These are phyloP conservation scores for Globisporangium lucens DNA, from an alignment of 352 stramenopile genomes.

Conservation along the genomic window DNA sequence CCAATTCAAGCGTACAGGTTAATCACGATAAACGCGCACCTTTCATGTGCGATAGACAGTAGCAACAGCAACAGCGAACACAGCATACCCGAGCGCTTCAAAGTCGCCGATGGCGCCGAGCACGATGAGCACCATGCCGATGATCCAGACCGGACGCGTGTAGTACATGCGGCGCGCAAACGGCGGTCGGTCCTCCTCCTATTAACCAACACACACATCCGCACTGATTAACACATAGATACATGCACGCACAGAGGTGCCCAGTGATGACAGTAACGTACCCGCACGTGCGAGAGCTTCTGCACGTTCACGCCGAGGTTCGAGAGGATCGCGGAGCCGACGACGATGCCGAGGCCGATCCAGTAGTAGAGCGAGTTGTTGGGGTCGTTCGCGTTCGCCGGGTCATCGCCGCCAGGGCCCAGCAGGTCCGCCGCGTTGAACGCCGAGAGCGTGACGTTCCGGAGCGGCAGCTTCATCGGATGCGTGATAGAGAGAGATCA, in stretches of 20 bases:
- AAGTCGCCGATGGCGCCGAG: slow-evolving; percentile 85
- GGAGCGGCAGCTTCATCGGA: slow-evolving; percentile 15
- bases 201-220: slow-evolving; percentile 2
- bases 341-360: slow-evolving; percentile 78
- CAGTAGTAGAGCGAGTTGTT: slow-evolving; percentile 75
- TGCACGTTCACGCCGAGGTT: slow-evolving; percentile 87
- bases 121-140: slow-evolving; percentile 74
- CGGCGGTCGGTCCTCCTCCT: slow-evolving; percentile 65
- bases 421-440: slow-evolving; percentile 16
- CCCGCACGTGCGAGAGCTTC: slow-evolving; percentile 80
- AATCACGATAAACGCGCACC: no score
- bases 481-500: not conserved
- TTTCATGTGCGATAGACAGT: not conserved
- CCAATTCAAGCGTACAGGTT: not conserved
- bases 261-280: slow-evolving; percentile 23
- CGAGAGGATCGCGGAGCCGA: slow-evolving; percentile 75
- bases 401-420: not conserved
- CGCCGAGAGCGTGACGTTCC: slow-evolving; percentile 14
- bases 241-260: not conserved
- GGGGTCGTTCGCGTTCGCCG: slow-evolving; percentile 17
- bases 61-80: not conserved
- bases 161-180: slow-evolving; percentile 77
- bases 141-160: slow-evolving; percentile 81
- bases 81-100: slow-evolving; percentile 62
- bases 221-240: not conserved